Percentiles rank a stretch among this genome's conserved stretches.
Conservation (phyloP, 2,329 filamentous ascomycete species). For the Epichloe baconii region DNA sequence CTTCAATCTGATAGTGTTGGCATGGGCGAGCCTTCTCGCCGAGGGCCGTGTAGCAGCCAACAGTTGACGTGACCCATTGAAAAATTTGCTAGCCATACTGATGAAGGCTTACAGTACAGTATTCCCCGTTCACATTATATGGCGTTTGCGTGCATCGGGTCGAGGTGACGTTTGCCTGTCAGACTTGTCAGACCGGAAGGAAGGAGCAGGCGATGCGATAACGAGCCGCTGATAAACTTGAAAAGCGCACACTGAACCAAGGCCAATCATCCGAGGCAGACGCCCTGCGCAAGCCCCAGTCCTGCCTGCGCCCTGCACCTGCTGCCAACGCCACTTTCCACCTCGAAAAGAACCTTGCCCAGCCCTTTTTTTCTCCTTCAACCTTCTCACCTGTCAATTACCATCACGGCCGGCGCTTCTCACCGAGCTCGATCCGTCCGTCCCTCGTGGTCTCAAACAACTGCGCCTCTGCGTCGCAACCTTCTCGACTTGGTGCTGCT, state of each 20-base stretch:
- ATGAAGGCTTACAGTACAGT: not conserved
- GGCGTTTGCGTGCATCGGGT: not conserved
- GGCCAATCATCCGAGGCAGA: not conserved
- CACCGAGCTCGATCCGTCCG: not conserved
- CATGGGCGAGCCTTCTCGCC: not conserved
- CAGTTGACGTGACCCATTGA: not conserved
- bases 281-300: too few relatives aligned
- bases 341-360: not conserved
- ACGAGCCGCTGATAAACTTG: not conserved
- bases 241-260: not conserved
- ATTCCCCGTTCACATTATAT: not conserved
- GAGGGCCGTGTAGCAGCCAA: not conserved
- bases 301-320: too few relatives aligned
- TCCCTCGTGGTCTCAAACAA: not conserved
- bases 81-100: not conserved
- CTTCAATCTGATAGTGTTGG: slow-evolving; percentile 14
- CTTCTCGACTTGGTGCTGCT: not conserved
- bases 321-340: slow-evolving; percentile 3
- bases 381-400: not conserved
- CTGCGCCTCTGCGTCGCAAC: not conserved
- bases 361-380: slow-evolving; percentile 5
- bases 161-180: not conserved
- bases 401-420: not conserved
- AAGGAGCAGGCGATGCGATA: too few relatives aligned
- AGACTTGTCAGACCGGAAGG: too few relatives aligned